phyloP scores from a whole-genome alignment of 495 filamentous ascomycete species.

The Apiosordaria backusii region DNA sequence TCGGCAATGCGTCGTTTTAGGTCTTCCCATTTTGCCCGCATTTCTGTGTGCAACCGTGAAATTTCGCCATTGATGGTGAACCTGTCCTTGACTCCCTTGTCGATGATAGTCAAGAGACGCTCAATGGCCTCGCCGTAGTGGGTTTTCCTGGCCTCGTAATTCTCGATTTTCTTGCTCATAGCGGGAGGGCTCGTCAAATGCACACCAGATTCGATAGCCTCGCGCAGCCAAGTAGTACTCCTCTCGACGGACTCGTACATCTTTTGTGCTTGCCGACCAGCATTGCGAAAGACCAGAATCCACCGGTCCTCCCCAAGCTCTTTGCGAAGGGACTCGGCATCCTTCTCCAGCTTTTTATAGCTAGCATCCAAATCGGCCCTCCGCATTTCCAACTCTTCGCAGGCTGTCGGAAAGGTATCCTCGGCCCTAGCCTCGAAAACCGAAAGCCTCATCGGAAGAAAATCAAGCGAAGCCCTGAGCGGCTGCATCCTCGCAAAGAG shows the following conservation, averaged over 20 bases:
- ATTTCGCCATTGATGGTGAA: conserved; percentile 95
- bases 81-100: conserved; percentile 85
- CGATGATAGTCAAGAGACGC: conserved; percentile 82
- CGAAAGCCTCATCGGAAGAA: conserved; percentile 91
- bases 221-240: conserved; percentile 75
- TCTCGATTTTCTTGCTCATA: conserved; percentile 79
- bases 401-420: conserved; percentile 77
- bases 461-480: conserved; percentile 86
- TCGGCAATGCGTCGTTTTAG: conserved; percentile 72
- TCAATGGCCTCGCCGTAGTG: conserved; percentile 96
- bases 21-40: conserved; percentile 71
- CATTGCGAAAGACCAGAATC: conserved; percentile 90
- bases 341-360: conserved; percentile 78
- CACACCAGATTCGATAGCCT: conserved; percentile 69
- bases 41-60: conserved; percentile 73
- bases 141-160: conserved; percentile 89
- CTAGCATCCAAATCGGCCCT: conserved; percentile 65
- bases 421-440: conserved; percentile 77
- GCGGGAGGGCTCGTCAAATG: conserved; percentile 63
- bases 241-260: conserved; percentile 91
- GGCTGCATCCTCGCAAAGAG: conserved; percentile 95
- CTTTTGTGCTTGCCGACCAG: conserved; percentile 86
- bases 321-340: conserved; percentile 79
- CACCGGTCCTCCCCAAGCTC: conserved; percentile 93
- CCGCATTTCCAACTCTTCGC: conserved; percentile 76